phyloP scores from a whole-genome alignment of 148 eudicot genomes.

The Nyssa sinensis region DNA sequence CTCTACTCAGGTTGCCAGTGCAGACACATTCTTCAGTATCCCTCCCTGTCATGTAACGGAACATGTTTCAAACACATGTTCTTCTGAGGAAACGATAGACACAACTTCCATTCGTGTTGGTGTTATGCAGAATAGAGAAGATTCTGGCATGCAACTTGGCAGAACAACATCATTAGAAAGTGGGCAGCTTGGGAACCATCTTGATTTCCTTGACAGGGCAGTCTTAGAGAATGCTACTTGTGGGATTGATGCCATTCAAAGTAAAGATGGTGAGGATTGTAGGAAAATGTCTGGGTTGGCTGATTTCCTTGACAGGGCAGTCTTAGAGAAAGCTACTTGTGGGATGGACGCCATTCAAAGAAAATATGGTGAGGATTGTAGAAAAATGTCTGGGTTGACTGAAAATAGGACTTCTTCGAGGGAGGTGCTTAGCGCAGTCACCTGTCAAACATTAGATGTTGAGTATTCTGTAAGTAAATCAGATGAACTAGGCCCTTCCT shows the following conservation, averaged over 20 bases:
- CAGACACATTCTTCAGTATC: constrained; percentile 6
- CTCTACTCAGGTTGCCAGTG: constrained; percentile 1
- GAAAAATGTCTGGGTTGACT: constrained; percentile 6
- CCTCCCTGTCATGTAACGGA: constrained; percentile 1
- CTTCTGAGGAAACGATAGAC: constrained; percentile 12
- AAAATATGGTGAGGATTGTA: constrained; percentile 2
- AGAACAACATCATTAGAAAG: neutral
- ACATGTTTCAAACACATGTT: neutral
- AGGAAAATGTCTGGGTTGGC: constrained; percentile 6
- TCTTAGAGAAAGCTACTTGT: neutral
- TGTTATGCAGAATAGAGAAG: neutral
- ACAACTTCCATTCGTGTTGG: neutral
- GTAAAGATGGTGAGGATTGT: constrained; percentile 5
- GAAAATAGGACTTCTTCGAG: constrained; percentile 13
- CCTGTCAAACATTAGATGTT: constrained; percentile 18
- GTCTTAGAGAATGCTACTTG: neutral
- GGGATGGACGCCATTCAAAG: neutral
- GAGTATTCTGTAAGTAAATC: constrained; percentile 18
- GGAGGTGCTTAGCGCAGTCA: constrained; percentile 7
- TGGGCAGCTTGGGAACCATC: neutral
- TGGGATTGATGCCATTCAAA: neutral
- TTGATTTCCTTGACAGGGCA: neutral
- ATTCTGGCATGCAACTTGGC: constrained; percentile 13
- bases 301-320: too few relatives aligned
- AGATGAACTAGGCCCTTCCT: neutral